phyloP scores from a whole-genome alignment of 768 basidiomycete species.

The Gyrodon lividus region DNA sequence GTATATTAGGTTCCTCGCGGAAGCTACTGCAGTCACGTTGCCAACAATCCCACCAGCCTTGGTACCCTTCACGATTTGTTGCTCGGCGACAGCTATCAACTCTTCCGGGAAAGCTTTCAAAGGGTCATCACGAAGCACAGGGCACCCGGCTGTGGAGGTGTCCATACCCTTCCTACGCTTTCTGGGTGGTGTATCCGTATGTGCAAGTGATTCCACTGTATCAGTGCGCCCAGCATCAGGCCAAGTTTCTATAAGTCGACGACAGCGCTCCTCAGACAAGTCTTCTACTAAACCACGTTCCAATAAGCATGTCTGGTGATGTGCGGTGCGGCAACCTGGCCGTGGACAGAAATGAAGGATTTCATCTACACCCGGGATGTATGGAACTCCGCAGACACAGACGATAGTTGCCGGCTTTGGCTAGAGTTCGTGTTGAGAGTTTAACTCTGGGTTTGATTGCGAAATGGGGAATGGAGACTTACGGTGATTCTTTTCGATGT shows the following conservation, averaged over 20 bases:
- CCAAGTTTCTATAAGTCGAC: conserved; percentile 38
- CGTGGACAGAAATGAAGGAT: conserved; percentile 61
- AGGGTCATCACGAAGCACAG: neutral
- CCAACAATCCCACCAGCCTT: conserved; percentile 47
- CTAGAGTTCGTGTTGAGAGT: conserved; percentile 25
- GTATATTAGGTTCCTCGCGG: conserved; percentile 50
- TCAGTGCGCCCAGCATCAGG: conserved; percentile 31
- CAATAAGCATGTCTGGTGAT: conserved; percentile 49
- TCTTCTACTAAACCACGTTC: conserved; percentile 26
- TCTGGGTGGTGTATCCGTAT: neutral
- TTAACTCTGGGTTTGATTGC: neutral
- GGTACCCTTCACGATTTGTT: conserved; percentile 52
- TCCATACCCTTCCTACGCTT: conserved; percentile 15
- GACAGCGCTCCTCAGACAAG: conserved; percentile 7
- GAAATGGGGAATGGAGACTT: conserved; percentile 6
- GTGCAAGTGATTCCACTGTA: neutral
- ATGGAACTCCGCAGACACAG: conserved; percentile 49
- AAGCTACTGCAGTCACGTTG: conserved; percentile 46
- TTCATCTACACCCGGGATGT: conserved; percentile 40
- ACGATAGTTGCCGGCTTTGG: conserved; percentile 39
- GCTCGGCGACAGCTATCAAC: conserved; percentile 45
- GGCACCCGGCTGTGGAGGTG: neutral
- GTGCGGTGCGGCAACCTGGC: conserved; percentile 44
- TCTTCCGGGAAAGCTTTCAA: conserved; percentile 33
- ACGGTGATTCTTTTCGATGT: conserved; percentile 36